Conservation (phyloP, 106 monocot species). For the Phalaenopsis equestris region DNA sequence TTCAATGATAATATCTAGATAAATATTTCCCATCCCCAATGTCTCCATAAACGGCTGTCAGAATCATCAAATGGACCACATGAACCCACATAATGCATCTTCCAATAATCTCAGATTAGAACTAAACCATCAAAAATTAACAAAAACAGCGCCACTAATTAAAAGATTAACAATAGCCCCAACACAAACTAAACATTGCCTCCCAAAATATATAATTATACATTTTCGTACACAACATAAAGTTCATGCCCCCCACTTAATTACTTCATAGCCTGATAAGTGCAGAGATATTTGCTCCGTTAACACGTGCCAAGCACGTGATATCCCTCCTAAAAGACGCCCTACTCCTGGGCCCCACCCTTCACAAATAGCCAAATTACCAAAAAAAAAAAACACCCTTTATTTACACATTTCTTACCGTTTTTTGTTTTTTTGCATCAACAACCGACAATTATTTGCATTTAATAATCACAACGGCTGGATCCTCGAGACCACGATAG, state of each 20-base stretch:
- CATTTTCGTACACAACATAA: neutral
- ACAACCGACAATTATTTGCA: neutral
- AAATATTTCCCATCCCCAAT: neutral
- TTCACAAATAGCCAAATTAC: neutral
- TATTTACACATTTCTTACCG: neutral
- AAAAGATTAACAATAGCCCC: neutral
- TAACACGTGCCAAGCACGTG: neutral
- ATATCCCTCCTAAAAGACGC: neutral
- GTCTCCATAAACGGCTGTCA: neutral
- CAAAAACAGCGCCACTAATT: neutral
- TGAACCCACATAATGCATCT: neutral
- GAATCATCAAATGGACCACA: neutral
- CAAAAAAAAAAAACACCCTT: neutral
- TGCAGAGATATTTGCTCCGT: neutral
- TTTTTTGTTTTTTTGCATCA: neutral
- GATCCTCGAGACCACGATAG: constrained; percentile 76
- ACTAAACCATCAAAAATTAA: neutral
- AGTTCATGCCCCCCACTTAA: neutral
- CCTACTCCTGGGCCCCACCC: neutral
- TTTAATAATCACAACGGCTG: constrained; percentile 41
- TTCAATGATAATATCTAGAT: no score
- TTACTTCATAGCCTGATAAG: neutral
- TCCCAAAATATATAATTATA: neutral
- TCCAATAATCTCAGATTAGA: neutral
- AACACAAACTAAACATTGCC: neutral